These are phyloP conservation scores for Auricularia cornea DNA, from an alignment of 768 basidiomycete genomes.

Conservation along the genomic window DNA sequence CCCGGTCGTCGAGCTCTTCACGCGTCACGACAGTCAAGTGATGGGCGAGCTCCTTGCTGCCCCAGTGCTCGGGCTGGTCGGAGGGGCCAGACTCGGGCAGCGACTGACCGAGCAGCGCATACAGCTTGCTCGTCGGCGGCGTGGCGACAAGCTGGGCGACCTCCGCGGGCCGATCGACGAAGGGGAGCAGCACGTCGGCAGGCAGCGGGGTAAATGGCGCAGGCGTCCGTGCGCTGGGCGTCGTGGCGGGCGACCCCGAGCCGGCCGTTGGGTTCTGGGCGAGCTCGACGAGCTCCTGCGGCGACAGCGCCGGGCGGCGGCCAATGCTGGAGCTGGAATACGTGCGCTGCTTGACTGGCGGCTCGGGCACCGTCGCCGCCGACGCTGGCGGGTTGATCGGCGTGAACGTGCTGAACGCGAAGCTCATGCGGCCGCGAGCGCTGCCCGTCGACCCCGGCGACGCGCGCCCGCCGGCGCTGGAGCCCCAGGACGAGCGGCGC, in stretches of 20 bases:
- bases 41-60: constrained; percentile 54
- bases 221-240: constrained; percentile 19
- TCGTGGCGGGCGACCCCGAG: constrained; percentile 15
- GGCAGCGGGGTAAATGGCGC: constrained; percentile 70
- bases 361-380: not conserved
- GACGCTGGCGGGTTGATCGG: not conserved
- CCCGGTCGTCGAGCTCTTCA: constrained; percentile 51
- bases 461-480: constrained; percentile 15
- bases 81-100: constrained; percentile 31
- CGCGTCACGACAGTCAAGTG: constrained; percentile 64
- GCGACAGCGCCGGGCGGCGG: constrained; percentile 20
- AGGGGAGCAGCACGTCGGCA: constrained; percentile 76
- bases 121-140: constrained; percentile 60
- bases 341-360: not conserved
- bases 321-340: not conserved
- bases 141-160: constrained; percentile 58
- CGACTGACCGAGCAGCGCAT: constrained; percentile 68
- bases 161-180: constrained; percentile 74
- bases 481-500: constrained; percentile 24
- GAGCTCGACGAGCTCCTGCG: constrained; percentile 69
- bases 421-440: not conserved
- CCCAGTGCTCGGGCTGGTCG: constrained; percentile 37
- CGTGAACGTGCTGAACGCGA: constrained; percentile 1
- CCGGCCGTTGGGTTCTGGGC: constrained; percentile 40
- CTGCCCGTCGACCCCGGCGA: not conserved